These are phyloP conservation scores for Salinomyces thailandicus DNA, from an alignment of 2,329 filamentous ascomycete species.

Conservation along the genomic window DNA sequence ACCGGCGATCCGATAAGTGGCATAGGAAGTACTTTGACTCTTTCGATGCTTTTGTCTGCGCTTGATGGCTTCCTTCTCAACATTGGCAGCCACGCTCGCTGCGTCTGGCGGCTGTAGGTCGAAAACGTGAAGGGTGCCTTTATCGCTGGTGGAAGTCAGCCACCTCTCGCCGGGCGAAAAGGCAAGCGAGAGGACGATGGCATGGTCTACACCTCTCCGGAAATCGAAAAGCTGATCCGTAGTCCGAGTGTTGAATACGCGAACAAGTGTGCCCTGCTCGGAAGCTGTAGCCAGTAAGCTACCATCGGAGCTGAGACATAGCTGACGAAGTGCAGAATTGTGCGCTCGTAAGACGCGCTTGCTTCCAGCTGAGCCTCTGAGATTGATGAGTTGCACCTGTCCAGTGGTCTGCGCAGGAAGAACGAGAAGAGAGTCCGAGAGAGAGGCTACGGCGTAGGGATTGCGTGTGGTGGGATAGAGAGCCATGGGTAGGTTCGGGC, in stretches of 20 bases:
- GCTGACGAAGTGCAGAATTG: slow-evolving; percentile 62
- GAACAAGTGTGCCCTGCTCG: slow-evolving; percentile 82
- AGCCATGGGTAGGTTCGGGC: slow-evolving; percentile 32
- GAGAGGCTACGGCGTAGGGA: slow-evolving; percentile 64
- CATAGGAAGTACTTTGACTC: slow-evolving; percentile 8
- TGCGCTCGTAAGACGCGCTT: slow-evolving; percentile 94
- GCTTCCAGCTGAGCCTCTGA: slow-evolving; percentile 53
- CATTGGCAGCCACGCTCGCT: slow-evolving; percentile 1
- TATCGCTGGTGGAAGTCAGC: slow-evolving; percentile 90
- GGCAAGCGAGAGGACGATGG: slow-evolving; percentile 74
- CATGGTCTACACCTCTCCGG: slow-evolving; percentile 77
- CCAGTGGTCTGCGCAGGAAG: slow-evolving; percentile 82
- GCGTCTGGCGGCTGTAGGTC: slow-evolving; percentile 55
- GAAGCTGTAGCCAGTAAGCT: slow-evolving; percentile 80
- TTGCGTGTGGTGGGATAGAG: slow-evolving; percentile 84
- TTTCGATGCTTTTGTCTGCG: slow-evolving; percentile 13
- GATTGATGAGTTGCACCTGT: slow-evolving; percentile 78
- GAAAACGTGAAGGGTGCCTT: slow-evolving; percentile 90
- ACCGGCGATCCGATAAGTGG: slow-evolving; percentile 12
- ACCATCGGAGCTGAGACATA: slow-evolving; percentile 70
- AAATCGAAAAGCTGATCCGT: slow-evolving; percentile 76
- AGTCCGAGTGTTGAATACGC: slow-evolving; percentile 70
- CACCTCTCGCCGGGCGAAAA: slow-evolving; percentile 74
- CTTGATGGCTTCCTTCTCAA: not conserved
- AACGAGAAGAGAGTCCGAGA: slow-evolving; percentile 62